A percentile compares a stretch with the other conserved stretches of the same genome.
phyloP scores from a whole-genome alignment of 306 rosid species.

The Betula pendula region DNA sequence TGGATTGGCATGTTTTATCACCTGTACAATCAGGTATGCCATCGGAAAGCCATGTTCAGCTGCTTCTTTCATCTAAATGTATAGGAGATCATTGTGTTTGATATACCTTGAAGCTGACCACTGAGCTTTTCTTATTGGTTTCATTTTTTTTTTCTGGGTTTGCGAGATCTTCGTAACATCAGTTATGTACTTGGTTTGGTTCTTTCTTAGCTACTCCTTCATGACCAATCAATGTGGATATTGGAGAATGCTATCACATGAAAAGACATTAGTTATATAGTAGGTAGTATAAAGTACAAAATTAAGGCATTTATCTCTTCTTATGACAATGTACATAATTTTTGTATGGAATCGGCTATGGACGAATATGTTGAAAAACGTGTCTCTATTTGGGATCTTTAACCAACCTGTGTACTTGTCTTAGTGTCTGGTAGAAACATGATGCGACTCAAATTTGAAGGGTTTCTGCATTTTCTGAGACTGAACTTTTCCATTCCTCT shows the following conservation, averaged over 20 bases:
- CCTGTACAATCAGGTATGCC: conserved; percentile 66
- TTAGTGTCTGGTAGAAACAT: background rate
- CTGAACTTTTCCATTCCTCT: background rate
- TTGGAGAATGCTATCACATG: background rate
- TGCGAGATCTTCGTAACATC: background rate
- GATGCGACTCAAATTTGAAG: background rate
- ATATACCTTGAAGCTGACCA: background rate
- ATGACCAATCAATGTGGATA: background rate
- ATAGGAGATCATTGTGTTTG: background rate
- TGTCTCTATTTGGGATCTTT: background rate
- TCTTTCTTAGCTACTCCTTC: background rate
- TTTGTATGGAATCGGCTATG: background rate
- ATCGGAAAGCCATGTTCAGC: background rate
- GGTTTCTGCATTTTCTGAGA: background rate
- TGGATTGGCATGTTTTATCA: conserved; percentile 81
- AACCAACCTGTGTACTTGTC: background rate
- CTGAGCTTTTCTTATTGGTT: background rate
- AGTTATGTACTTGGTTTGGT: background rate
- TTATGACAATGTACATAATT: background rate
- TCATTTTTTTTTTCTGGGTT: background rate
- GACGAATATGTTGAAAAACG: background rate
- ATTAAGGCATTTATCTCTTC: background rate
- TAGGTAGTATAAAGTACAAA: no score
- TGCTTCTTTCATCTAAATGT: background rate
- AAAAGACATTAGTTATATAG: background rate